Evolutionary conservation across 2,329 filamentous ascomycete genomes (phyloP), one percentile per base, ranked within the genome.

Genomic region (Cercospora sojina): DNA sequence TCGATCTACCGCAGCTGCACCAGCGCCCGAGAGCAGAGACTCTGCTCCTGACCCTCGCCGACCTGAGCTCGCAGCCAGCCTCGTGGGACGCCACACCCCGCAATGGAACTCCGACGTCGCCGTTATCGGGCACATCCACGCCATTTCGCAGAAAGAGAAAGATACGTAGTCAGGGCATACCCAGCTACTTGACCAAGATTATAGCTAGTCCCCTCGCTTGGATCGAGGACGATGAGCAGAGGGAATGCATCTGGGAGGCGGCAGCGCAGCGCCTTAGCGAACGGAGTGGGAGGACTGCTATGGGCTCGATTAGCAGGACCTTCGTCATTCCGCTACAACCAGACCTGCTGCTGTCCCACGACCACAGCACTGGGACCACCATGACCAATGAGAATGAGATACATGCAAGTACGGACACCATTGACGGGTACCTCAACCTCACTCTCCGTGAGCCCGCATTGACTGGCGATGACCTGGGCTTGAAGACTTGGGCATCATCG

Each of bases 401-500:
- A 60, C 23, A 10, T n/a, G 53, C 56, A 60, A 27, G 10, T 20
- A 43, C 41, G 23, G 51, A 47, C 31, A 56, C 41, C 18, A 72
- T 77, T 23, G 70, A 72, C 5, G 73, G 74, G 81, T 27, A 71
- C 79, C 1, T 93, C 71, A 84, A 89, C 55, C 82, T 99, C 59
- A 84, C 85, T 38, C 87, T 99, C 43, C 86, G 92, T 64, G 95
- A 99, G 77, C 95, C 95, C 1, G 89, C 93, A 0, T 83, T 98
- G 64, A 96, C 92, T 0, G 91, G 91, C 6, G 94, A 97, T 78
- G 91, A 91, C 66, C 83, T 98, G 18, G 95, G 95, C 1, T 85
- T 96, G 77, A 98, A 99, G 79, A 99, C 95, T 0, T 98, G 95
- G 95, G 92, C 91, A 0, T 94, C 93, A 0, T 94, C 93, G 0